Base-by-base conservation (phyloP, 106 monocot species). In the Triglochin maritima region DNA sequence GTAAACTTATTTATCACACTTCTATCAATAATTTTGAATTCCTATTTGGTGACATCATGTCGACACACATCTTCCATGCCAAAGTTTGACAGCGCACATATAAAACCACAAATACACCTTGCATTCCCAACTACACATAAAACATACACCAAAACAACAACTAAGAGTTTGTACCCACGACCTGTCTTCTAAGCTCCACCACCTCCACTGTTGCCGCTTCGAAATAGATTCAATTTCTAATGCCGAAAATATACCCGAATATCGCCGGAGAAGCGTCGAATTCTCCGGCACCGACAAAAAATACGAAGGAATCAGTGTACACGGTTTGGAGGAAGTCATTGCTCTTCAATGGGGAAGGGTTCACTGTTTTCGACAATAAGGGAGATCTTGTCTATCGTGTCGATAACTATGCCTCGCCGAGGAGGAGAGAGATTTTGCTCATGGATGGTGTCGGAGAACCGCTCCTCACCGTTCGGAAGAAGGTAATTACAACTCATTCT, bases 281-380 rank as follows among this genome's bases (percentile, higher is more conserved):
- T 48, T 5, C 4, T 3, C 13, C 68, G 9, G 51, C 48, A 12
- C 29, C 29, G 29, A 46, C 12, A 49, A 16, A n/a, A 17, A 17
- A 12, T 4, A 12, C 57, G 57, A 55, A 9, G 49, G 68, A 65
- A n/a, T 56, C 57, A 29, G 71, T 66, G 62, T 57, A 86, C 71
- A 90, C 89, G 44, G 89, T 90, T 44, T 90, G 89, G 86, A 59
- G 89, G 66, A 83, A 80, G 57, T 86, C 86, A 11, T 68, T 90
- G 14, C 71, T 90, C 57, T 77, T 90, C 50, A 79, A 86, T 72
- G 76, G 83, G 16, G 77, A 79, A 17, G 89, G 89, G 13, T 90
- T 90, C 79, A 79, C 89, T 11, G 89, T 90, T 13, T 90, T 86
- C 65, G 89, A 84, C 57, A 53, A 65, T 9, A 79, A 79, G 60